These are phyloP conservation scores for Fermentozyma sake DNA, from an alignment of 1,139 yeast species.

Conservation along the genomic window DNA sequence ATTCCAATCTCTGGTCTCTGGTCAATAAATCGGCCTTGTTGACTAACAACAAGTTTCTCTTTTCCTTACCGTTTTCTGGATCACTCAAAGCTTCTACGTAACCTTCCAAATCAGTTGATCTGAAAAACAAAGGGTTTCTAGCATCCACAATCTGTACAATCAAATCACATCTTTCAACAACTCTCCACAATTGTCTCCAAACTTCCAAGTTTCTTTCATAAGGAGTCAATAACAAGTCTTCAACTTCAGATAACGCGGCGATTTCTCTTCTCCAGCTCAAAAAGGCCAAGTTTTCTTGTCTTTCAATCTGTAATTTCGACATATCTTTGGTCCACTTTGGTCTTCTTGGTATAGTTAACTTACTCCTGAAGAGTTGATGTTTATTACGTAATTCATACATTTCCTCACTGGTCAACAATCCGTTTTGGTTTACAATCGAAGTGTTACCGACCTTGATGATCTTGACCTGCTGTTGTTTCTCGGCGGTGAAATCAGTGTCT, in stretches of 20 bases:
- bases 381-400: conserved; percentile 56
- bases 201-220: conserved; percentile 96
- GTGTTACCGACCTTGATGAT: conserved; percentile 74
- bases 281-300: conserved; percentile 87
- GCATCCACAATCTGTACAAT: conserved; percentile 98
- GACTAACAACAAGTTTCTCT: conserved; percentile 76
- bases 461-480: conserved; percentile 75
- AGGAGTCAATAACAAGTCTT: conserved; percentile 86
- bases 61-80: conserved; percentile 43
- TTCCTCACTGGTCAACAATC: conserved; percentile 63
- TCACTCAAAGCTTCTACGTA: conserved; percentile 73
- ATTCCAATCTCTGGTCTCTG: conserved; percentile 65
- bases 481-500: conserved; percentile 94
- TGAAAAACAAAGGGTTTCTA: conserved; percentile 83
- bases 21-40: conserved; percentile 92
- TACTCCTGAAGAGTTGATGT: conserved; percentile 72
- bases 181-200: conserved; percentile 99
- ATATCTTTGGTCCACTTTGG: conserved; percentile 78
- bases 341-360: conserved; percentile 90
- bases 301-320: conserved; percentile 73
- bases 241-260: conserved; percentile 77
- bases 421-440: conserved; percentile 40
- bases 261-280: conserved; percentile 90
- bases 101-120: conserved; percentile 82
- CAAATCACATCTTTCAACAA: conserved; percentile 89